These are phyloP conservation scores for Typha latifolia DNA, from an alignment of 176 grass and related monocot species.

Conservation along the genomic window DNA sequence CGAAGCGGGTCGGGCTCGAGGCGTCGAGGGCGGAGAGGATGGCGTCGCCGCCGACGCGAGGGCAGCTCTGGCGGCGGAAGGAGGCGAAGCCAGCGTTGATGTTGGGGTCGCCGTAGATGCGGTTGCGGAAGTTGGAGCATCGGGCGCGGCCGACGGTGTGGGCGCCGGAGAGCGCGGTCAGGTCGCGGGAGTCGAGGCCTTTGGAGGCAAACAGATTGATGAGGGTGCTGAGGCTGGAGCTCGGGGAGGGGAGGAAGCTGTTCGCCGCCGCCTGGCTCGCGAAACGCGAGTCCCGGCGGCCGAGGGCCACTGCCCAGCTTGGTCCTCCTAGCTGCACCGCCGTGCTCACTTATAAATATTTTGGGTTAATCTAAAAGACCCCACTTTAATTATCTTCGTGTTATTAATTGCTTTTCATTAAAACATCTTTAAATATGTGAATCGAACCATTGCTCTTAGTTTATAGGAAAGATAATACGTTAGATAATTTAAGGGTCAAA, in stretches of 20 bases:
- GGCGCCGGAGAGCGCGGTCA: constrained; percentile 70
- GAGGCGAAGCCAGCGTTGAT: constrained; percentile 43
- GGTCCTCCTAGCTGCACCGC: constrained; percentile 59
- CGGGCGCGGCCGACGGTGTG: constrained; percentile 67
- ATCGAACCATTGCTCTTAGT: too few relatives aligned
- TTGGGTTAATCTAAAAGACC: too few relatives aligned
- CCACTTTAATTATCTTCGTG: too few relatives aligned
- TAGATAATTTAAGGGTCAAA: too few relatives aligned
- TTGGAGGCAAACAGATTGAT: constrained; percentile 37
- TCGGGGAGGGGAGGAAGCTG: constrained; percentile 41
- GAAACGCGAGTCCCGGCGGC: constrained; percentile 37
- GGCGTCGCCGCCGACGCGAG: constrained; percentile 33
- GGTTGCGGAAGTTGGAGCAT: constrained; percentile 48
- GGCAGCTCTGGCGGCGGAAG: constrained; percentile 28
- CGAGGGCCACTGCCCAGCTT: constrained; percentile 54
- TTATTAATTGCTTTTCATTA: background rate
- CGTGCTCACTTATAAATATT: too few relatives aligned
- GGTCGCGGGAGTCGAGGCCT: constrained; percentile 42
- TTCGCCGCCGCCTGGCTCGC: constrained; percentile 38
- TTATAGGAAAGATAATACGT: too few relatives aligned
- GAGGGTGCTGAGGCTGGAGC: constrained; percentile 35
- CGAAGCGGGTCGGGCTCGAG: constrained; percentile 35
- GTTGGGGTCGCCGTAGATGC: constrained; percentile 56
- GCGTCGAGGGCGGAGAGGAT: constrained; percentile 45
- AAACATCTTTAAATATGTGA: background rate